A percentile compares a stretch with the other conserved stretches of the same genome.
phyloP scores from a whole-genome alignment of 2,329 filamentous ascomycete genomes.

The Diaporthe vaccinii region DNA sequence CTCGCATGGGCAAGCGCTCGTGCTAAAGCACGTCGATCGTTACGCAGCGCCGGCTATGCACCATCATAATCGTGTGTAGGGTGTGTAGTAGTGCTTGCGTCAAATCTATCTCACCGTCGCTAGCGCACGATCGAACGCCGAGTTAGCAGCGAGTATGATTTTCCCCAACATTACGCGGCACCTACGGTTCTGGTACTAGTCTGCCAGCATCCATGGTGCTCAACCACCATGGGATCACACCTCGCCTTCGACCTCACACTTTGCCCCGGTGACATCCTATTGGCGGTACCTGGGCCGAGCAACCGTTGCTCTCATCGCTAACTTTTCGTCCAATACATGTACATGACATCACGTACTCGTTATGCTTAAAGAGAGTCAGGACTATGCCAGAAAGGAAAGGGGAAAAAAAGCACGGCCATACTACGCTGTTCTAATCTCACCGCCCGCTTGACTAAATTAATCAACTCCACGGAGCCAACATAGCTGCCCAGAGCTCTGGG shows the following conservation, averaged over 20 bases:
- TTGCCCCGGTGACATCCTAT: slow-evolving; percentile 18
- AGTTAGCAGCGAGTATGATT: slow-evolving; percentile 5
- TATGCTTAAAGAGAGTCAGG: slow-evolving; percentile 22
- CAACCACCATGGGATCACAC: background rate
- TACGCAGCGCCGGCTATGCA: slow-evolving; percentile 8
- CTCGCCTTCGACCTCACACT: background rate
- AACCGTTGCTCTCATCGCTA: background rate
- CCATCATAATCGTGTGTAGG: background rate
- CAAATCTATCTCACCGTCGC: slow-evolving; percentile 8
- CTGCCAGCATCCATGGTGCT: background rate
- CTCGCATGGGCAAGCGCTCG: background rate
- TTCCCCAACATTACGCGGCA: background rate
- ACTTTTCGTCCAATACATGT: slow-evolving; percentile 12
- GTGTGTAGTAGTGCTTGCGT: background rate
- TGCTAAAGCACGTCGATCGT: slow-evolving; percentile 14
- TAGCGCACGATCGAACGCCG: slow-evolving; percentile 20
- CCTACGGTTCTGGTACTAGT: background rate
- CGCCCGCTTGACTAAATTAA: slow-evolving; percentile 17
- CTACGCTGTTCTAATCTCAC: slow-evolving; percentile 7
- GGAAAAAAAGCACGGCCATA: background rate
- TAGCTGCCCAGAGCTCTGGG: slow-evolving; percentile 1
- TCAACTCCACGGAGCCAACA: slow-evolving; percentile 21
- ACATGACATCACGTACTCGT: slow-evolving; percentile 10
- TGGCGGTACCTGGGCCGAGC: background rate
- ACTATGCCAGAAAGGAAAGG: background rate